phyloP scores from a whole-genome alignment of 768 basidiomycete genomes.

The Rhizopogon vesiculosus region DNA sequence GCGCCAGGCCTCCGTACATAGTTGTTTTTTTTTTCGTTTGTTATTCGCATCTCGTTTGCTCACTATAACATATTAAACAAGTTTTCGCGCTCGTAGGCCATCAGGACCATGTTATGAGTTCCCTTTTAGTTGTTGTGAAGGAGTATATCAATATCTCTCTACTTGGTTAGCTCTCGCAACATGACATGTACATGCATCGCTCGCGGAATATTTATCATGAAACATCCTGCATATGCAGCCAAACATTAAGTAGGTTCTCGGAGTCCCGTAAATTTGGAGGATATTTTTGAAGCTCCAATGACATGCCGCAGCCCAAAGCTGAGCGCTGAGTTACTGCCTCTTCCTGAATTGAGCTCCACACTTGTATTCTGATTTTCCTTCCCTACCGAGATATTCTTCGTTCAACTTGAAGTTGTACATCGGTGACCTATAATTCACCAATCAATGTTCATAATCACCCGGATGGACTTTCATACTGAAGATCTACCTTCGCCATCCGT shows the following conservation, averaged over 20 bases:
- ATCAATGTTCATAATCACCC: not conserved
- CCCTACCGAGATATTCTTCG: constrained; percentile 2
- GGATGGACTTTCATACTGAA: not conserved
- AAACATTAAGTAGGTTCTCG: too few relatives aligned
- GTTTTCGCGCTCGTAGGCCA: not conserved
- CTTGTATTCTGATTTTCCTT: not conserved
- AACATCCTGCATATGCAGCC: too few relatives aligned
- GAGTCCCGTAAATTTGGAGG: too few relatives aligned
- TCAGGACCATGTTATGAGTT: not conserved
- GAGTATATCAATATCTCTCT: too few relatives aligned
- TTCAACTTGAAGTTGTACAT: too few relatives aligned
- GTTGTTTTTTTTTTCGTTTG: not conserved
- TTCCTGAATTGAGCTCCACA: not conserved
- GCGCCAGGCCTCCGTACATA: not conserved
- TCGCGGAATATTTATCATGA: not conserved
- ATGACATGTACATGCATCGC: too few relatives aligned
- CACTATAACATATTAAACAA: not conserved
- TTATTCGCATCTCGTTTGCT: not conserved
- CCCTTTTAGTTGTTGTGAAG: too few relatives aligned
- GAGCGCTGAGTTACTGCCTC: too few relatives aligned
- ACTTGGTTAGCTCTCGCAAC: not conserved
- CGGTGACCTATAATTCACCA: not conserved
- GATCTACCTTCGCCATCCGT: not conserved
- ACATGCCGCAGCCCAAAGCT: too few relatives aligned
- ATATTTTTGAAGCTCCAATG: too few relatives aligned